These are phyloP conservation scores for Penicillium italicum DNA, from an alignment of 2,329 filamentous ascomycete genomes.

Conservation along the genomic window DNA sequence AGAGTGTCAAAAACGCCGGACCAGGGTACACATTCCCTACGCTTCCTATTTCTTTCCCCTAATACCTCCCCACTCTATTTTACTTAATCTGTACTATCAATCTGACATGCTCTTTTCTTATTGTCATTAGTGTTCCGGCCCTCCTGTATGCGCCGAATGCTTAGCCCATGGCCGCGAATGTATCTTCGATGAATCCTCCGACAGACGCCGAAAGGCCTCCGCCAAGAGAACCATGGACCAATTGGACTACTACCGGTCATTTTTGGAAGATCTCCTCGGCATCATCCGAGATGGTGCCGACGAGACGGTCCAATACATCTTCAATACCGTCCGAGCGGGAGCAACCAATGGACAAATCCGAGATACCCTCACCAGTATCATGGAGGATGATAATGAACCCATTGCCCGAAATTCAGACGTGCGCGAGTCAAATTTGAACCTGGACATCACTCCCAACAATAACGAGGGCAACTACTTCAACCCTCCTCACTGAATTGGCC, in stretches of 20 bases:
- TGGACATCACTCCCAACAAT: not conserved
- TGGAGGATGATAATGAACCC: not conserved
- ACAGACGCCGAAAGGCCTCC: slow-evolving; percentile 37
- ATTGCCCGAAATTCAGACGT: not conserved
- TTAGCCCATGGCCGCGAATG: slow-evolving; percentile 32
- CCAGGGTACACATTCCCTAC: slow-evolving; percentile 30
- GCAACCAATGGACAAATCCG: slow-evolving; percentile 18
- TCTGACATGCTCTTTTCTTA: slow-evolving; percentile 13
- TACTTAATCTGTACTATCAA: not conserved
- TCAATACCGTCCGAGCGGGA: slow-evolving; percentile 29
- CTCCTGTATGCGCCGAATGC: slow-evolving; percentile 35
- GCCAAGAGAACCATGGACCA: slow-evolving; percentile 31
- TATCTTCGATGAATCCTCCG: slow-evolving; percentile 33
- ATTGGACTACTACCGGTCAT: slow-evolving; percentile 25
- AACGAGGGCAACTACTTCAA: not conserved
- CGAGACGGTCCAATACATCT: slow-evolving; percentile 20
- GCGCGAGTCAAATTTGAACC: not conserved
- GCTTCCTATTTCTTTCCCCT: not conserved
- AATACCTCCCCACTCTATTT: not conserved
- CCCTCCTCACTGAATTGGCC: not conserved
- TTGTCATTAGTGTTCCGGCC: slow-evolving; percentile 30
- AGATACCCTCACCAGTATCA: slow-evolving; percentile 3
- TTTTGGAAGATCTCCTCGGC: slow-evolving; percentile 29
- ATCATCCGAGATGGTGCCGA: slow-evolving; percentile 25
- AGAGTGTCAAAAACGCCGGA: slow-evolving; percentile 38